Evolutionary conservation across 176 grass and related monocot genomes (phyloP).

Genomic region (Zea mays): Zm-B73-REFERENCE-NAM-5.0 NC_050097.1:182740001-182740500

Average conservation of each 20-base stretch:
- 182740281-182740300: constrained; percentile 82
- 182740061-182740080: constrained; percentile 48
- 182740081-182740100: constrained; percentile 57
- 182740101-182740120: constrained; percentile 44
- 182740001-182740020: not conserved
- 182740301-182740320: constrained; percentile 68
- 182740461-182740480: constrained; percentile 86
- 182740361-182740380: constrained; percentile 39
- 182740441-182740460: constrained; percentile 65
- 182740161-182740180: constrained; percentile 68
- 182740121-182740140: constrained; percentile 61
- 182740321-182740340: constrained; percentile 69
- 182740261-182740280: constrained; percentile 43
- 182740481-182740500: constrained; percentile 72
- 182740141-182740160: constrained; percentile 73
- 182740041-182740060: not conserved
- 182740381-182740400: constrained; percentile 35
- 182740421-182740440: constrained; percentile 67
- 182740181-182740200: constrained; percentile 61
- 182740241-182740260: constrained; percentile 49
- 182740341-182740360: constrained; percentile 35
- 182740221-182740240: constrained; percentile 56
- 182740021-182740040: not conserved
- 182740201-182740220: constrained; percentile 70
- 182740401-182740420: constrained; percentile 66